These are phyloP conservation scores for Centella asiatica DNA, from an alignment of 129 eudicot species.

Conservation along the genomic window DNA sequence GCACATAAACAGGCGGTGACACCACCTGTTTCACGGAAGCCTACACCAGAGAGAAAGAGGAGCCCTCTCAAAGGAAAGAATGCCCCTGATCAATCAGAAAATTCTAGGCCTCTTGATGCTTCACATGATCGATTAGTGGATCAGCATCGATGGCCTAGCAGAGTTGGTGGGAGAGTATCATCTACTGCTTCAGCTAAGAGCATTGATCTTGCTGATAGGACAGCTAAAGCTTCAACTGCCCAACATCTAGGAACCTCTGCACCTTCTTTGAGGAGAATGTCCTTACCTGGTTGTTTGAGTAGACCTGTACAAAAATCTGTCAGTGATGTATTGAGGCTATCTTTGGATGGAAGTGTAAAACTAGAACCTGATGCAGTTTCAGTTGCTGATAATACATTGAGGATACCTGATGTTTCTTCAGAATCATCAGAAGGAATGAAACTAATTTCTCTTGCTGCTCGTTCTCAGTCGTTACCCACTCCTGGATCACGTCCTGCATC, in stretches of 20 bases:
- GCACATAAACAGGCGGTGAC: constrained; percentile 45
- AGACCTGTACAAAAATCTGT: constrained; percentile 45
- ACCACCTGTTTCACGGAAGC: constrained; percentile 44
- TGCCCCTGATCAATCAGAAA: constrained; percentile 53
- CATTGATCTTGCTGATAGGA: constrained; percentile 38
- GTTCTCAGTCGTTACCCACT: constrained; percentile 31
- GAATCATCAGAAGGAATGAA: constrained; percentile 37
- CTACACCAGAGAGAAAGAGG: constrained; percentile 87
- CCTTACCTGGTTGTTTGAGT: constrained; percentile 39
- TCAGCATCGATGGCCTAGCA: constrained; percentile 91
- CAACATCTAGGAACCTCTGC: constrained; percentile 11
- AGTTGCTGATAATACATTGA: constrained; percentile 30
- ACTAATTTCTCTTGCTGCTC: constrained; percentile 16
- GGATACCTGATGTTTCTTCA: constrained; percentile 22
- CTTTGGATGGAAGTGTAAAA: constrained; percentile 23
- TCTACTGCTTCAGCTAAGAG: constrained; percentile 36
- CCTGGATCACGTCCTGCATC: constrained; percentile 46
- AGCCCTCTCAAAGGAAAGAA: constrained; percentile 82
- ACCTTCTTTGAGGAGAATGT: constrained; percentile 49
- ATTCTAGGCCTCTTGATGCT: constrained; percentile 74
- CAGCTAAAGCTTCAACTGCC: constrained; percentile 21
- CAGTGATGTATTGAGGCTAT: constrained; percentile 42
- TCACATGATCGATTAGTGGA: constrained; percentile 48
- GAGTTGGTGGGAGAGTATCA: constrained; percentile 37
- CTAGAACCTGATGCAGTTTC: constrained; percentile 15